Base-by-base conservation (phyloP, 805 yeast species). In the Pichia exigua region DNA sequence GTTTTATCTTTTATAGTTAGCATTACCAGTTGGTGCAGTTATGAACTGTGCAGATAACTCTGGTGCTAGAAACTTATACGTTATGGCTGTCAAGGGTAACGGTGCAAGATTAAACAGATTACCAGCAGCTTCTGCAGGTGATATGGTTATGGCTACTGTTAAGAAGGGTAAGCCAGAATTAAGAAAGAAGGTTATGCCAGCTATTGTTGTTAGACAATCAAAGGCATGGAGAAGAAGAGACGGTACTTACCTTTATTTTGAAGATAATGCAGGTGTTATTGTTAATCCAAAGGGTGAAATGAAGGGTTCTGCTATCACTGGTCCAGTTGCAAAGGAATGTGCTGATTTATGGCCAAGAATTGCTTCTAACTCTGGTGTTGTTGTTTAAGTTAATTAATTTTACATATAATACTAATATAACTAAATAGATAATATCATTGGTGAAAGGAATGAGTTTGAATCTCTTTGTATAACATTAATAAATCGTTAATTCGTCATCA, bases 161-260 rank as follows among this genome's bases (percentile, higher is more conserved):
- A 94, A 94, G 89, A 94, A 95, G 82, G 99, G 99, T 87, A 94
- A 94, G 90, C 99, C 99, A 76, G 99, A 94, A 81, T 89, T 94
- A 76, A 91, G 99, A 86, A 94, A 94, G 96, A 94, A 94, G 85
- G 97, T 94, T 69, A 91, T 95, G 97, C 99, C 97, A 77, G 99
- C 99, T 70, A 89, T 94, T 69, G 98, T 94, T 73, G 86, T 94
- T 65, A 92, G 99, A 81, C 99, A 94, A 83, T 79, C 99, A 64
- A 92, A 91, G 83, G 90, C 99, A 65, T 94, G 99, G 99, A 92
- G 99, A 92, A 89, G 99, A 87, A 92, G 85, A 85, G 99, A 94
- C 73, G 99, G 99, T 87, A 87, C 90, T 69, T 94, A 76, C 91
- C 89, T 94, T 77, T 94, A 94, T 89, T 94, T 94, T 70, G 99